Evolutionary conservation across 805 yeast species (phyloP).

Genomic region (Saccharomyces jurei): DNA sequence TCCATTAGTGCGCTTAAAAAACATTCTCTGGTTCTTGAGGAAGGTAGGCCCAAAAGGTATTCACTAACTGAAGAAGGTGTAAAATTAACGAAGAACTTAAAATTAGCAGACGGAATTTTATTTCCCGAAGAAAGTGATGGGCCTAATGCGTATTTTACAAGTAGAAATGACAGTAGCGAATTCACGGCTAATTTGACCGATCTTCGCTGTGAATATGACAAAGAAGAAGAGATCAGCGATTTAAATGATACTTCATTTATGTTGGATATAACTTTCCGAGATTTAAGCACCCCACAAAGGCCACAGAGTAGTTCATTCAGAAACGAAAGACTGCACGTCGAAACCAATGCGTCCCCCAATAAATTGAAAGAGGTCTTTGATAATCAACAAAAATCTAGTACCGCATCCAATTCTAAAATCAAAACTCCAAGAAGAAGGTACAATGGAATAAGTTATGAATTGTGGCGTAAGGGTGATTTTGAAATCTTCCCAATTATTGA

Average conservation of each 20-base stretch:
- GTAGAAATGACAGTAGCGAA: conserved; percentile 6
- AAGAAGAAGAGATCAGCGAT: neutral
- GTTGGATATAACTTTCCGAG: conserved; percentile 15
- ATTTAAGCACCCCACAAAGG: conserved; percentile 1
- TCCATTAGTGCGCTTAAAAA: conserved; percentile 54
- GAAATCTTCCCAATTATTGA: conserved; percentile 62
- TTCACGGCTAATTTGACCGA: conserved; percentile 17
- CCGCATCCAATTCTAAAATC: neutral
- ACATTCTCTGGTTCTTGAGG: conserved; percentile 46
- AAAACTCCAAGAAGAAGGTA: conserved; percentile 17
- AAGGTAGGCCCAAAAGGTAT: conserved; percentile 55
- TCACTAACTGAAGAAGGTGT: conserved; percentile 63
- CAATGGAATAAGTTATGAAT: conserved; percentile 22
- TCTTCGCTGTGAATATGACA: neutral
- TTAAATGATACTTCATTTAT: conserved; percentile 6
- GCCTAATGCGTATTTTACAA: conserved; percentile 3
- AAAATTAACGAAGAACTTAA: conserved; percentile 50
- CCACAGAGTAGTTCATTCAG: neutral
- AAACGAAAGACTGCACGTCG: neutral
- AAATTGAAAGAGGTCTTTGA: neutral
- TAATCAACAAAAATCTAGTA: neutral
- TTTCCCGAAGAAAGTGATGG: conserved; percentile 19
- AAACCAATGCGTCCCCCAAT: neutral
- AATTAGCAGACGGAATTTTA: conserved; percentile 36
- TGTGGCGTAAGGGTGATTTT: conserved; percentile 58